These are phyloP conservation scores for Logfia minima DNA, from an alignment of 129 eudicot species.

Conservation along the genomic window DNA sequence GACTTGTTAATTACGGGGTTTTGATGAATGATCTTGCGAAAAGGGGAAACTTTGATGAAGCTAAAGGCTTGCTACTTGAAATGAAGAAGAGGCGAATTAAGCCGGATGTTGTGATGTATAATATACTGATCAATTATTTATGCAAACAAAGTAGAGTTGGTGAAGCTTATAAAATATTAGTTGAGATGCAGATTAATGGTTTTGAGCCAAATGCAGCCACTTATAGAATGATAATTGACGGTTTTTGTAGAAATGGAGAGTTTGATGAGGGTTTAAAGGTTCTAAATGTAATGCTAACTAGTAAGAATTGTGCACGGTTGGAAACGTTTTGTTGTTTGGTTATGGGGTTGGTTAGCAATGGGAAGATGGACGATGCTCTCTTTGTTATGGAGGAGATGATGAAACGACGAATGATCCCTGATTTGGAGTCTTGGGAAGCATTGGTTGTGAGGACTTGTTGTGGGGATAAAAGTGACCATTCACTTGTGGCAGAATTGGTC, in stretches of 20 bases:
- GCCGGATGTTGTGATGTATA: constrained; percentile 78
- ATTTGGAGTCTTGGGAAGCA: constrained; percentile 40
- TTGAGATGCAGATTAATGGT: constrained; percentile 72
- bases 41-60: constrained; percentile 72
- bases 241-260: constrained; percentile 61
- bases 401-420: constrained; percentile 56
- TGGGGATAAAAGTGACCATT: constrained; percentile 16
- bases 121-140: constrained; percentile 57
- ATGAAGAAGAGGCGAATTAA: constrained; percentile 72
- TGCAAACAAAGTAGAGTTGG: constrained; percentile 53
- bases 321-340: constrained; percentile 70
- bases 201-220: constrained; percentile 83
- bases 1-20: constrained; percentile 70
- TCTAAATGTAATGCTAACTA: constrained; percentile 61
- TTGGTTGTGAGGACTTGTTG: constrained; percentile 42
- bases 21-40: constrained; percentile 72
- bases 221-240: constrained; percentile 81
- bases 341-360: constrained; percentile 54
- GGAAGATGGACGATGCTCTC: constrained; percentile 59
- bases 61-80: constrained; percentile 57
- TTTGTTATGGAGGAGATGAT: constrained; percentile 80
- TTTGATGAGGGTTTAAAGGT: constrained; percentile 69
- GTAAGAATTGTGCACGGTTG: constrained; percentile 67
- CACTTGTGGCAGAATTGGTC: constrained; percentile 35
- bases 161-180: constrained; percentile 76